phyloP scores from a whole-genome alignment of 305 asterid species.

The Solanum chacoense region DNA sequence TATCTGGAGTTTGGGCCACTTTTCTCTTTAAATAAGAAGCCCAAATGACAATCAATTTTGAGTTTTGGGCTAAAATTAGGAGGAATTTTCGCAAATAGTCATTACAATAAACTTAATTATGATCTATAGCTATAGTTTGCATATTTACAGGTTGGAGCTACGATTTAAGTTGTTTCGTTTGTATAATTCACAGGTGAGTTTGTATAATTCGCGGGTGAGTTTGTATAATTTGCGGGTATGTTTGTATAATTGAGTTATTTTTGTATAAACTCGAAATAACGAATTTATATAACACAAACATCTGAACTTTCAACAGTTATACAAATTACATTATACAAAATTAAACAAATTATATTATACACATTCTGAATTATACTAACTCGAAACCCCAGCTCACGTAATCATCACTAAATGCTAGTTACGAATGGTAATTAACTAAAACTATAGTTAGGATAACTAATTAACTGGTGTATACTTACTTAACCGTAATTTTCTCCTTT shows the following conservation, averaged over 20 bases:
- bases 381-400: accelerated
- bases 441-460: not conserved
- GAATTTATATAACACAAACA: not conserved
- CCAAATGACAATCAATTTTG: not conserved
- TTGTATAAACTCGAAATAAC: no score
- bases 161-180: accelerated
- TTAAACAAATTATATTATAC: no score
- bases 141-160: not conserved
- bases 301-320: no score
- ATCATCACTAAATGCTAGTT: accelerated
- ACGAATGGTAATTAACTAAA: no score
- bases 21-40: not conserved
- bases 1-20: not conserved
- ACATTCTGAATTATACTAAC: no score
- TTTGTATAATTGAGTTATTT: no score
- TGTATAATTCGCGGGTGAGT: not conserved
- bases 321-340: no score
- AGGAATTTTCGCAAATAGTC: no score
- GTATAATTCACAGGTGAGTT: no score
- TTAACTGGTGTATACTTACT: no score
- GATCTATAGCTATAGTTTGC: not conserved
- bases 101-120: no score
- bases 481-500: not conserved
- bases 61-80: not conserved
- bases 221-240: accelerated